phyloP scores from a whole-genome alignment of 805 yeast genomes.

The Komagataella mondaviorum region DNA sequence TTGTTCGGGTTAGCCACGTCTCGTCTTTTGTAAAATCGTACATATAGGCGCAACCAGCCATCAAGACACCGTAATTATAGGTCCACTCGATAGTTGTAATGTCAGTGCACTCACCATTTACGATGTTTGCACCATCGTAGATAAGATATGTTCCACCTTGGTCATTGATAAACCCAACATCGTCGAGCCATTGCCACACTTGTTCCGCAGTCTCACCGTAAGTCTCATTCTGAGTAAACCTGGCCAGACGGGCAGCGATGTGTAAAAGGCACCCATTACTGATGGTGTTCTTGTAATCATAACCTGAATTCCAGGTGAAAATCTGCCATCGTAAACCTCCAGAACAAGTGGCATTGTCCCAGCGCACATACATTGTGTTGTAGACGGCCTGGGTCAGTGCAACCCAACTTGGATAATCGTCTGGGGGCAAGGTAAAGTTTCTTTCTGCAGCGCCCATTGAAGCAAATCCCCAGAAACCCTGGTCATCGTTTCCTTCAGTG shows the following conservation, averaged over 20 bases:
- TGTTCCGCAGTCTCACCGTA: constrained; percentile 65
- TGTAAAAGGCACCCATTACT: constrained; percentile 87
- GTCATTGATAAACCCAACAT: constrained; percentile 31
- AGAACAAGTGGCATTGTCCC: constrained; percentile 64
- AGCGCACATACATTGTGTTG: constrained; percentile 79
- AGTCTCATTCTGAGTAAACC: constrained; percentile 64
- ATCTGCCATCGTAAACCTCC: constrained; percentile 98
- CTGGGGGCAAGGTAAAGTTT: constrained; percentile 62
- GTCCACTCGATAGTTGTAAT: constrained; percentile 64
- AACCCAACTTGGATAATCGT: constrained; percentile 61
- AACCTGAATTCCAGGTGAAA: constrained; percentile 87
- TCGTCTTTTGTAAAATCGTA: constrained; percentile 59
- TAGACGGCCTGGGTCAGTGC: constrained; percentile 79
- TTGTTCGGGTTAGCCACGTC: constrained; percentile 53
- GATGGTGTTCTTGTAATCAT: constrained; percentile 83
- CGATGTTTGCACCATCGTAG: constrained; percentile 54
- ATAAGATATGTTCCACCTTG: constrained; percentile 29
- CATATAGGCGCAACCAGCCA: constrained; percentile 72
- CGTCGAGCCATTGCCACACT: constrained; percentile 72
- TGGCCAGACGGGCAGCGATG: constrained; percentile 73
- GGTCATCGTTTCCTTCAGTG: constrained; percentile 97
- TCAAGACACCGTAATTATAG: constrained; percentile 70
- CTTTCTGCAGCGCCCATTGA: constrained; percentile 88
- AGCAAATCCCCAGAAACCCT: constrained; percentile 93
- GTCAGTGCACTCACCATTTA: constrained; percentile 42